Percentiles rank a stretch among this genome's conserved stretches.
These are phyloP conservation scores for Bipolaris bicolor DNA, from an alignment of 2,329 filamentous ascomycete species.

Conservation along the genomic window DNA sequence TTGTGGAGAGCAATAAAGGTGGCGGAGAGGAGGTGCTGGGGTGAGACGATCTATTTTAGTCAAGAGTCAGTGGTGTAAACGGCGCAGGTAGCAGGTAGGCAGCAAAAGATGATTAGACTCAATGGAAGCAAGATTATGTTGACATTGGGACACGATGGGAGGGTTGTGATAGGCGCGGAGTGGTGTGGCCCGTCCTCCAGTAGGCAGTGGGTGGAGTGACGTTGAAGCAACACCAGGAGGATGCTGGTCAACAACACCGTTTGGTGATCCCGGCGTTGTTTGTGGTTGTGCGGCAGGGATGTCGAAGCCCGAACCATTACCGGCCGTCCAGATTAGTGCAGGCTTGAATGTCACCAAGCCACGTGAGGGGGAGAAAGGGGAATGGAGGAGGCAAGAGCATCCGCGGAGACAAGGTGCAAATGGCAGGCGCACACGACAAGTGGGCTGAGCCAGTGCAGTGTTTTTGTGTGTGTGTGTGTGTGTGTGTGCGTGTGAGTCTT, in stretches of 20 bases:
- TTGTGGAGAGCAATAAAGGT: slow-evolving; percentile 78
- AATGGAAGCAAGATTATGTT: neutral
- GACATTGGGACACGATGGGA: neutral
- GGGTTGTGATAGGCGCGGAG: neutral
- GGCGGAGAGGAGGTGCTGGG: slow-evolving; percentile 74
- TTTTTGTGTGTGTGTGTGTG: too few species aligned
- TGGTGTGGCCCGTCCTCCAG: neutral
- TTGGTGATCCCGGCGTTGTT: neutral
- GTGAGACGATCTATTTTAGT: slow-evolving; percentile 67
- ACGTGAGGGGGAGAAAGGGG: neutral
- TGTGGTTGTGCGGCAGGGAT: neutral
- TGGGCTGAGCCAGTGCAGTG: neutral
- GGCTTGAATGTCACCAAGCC: neutral
- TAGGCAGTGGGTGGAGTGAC: neutral
- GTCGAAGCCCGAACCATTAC: neutral
- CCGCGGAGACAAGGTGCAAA: neutral
- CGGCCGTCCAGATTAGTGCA: neutral
- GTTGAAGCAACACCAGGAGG: neutral
- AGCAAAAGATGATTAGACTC: neutral
- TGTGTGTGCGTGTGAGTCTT: too few species aligned
- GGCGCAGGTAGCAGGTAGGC: neutral
- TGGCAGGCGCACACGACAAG: neutral
- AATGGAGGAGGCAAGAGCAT: neutral
- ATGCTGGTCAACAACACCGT: neutral
- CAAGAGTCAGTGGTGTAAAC: neutral